Evolutionary conservation across 371 early-diverging fungal genomes (phyloP).

Genomic region (Rhizomucor pusillus): DNA sequence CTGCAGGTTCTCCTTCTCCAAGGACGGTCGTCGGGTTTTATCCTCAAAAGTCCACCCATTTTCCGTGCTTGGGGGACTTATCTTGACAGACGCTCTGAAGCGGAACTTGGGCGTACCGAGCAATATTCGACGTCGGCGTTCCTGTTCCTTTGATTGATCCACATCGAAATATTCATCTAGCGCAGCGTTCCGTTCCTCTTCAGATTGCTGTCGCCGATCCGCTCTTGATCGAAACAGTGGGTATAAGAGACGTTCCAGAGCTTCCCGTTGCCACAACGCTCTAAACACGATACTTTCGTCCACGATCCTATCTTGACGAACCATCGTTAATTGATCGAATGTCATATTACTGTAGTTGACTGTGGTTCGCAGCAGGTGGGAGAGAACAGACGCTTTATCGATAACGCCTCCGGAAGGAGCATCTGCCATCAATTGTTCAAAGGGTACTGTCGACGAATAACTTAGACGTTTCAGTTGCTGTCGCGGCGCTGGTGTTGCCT

Average conservation of each 20-base stretch:
- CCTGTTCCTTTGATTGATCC: slow-evolving; percentile 23
- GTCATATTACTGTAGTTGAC: slow-evolving; percentile 51
- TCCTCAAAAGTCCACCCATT: slow-evolving; percentile 14
- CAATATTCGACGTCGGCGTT: slow-evolving; percentile 25
- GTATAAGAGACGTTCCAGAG: slow-evolving; percentile 39
- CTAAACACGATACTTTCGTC: slow-evolving; percentile 48
- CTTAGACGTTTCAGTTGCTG: slow-evolving; percentile 9
- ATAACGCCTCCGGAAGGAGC: slow-evolving; percentile 43
- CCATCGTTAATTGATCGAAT: slow-evolving; percentile 43
- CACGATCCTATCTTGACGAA: slow-evolving; percentile 44
- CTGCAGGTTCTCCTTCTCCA: no score
- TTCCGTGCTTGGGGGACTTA: slow-evolving; percentile 20
- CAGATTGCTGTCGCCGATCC: neutral
- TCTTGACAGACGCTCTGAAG: slow-evolving; percentile 23
- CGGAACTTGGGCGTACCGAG: slow-evolving; percentile 39
- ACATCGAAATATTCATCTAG: slow-evolving; percentile 50
- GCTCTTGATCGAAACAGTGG: slow-evolving; percentile 1
- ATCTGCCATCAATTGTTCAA: slow-evolving; percentile 36
- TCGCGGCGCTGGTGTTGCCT: neutral
- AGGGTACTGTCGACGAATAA: slow-evolving; percentile 37
- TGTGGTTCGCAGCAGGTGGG: slow-evolving; percentile 38
- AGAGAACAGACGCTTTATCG: slow-evolving; percentile 45
- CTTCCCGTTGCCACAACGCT: slow-evolving; percentile 50
- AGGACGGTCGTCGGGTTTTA: neutral
- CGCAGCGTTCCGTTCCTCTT: slow-evolving; percentile 25